Percentiles rank a stretch among this genome's conserved stretches.
Evolutionary conservation across 345 rosid species (phyloP).

Genomic region (Noccaea bulbosa): DNA sequence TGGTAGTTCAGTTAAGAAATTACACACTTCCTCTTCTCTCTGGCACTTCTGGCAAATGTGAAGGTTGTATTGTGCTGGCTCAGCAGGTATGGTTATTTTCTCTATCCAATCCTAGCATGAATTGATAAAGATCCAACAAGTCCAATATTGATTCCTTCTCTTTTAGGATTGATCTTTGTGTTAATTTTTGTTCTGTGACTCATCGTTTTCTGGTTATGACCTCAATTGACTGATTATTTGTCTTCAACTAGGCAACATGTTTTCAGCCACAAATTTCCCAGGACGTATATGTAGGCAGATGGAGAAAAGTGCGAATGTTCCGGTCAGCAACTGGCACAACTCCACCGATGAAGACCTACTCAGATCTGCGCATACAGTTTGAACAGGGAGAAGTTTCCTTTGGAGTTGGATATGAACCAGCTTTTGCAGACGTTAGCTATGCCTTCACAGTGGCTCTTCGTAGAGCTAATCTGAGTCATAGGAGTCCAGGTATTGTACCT

Average conservation of each 20-base stretch:
- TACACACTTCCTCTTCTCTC: constrained; percentile 88
- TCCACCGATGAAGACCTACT: constrained; percentile 89
- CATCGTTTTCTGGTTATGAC: constrained; percentile 21
- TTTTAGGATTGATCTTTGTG: constrained; percentile 1
- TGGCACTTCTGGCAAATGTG: constrained; percentile 79
- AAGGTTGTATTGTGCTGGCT: constrained; percentile 85
- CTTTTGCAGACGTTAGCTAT: constrained; percentile 90
- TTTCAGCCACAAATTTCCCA: constrained; percentile 93
- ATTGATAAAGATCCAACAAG: too few species aligned
- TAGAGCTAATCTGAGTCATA: constrained; percentile 86
- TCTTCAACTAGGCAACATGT: constrained; percentile 75
- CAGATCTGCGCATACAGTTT: constrained; percentile 81
- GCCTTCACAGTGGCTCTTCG: constrained; percentile 98
- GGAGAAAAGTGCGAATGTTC: constrained; percentile 93
- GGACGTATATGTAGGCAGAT: constrained; percentile 90
- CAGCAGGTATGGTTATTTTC: constrained; percentile 72
- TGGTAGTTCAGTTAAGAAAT: constrained; percentile 72
- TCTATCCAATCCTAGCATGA: background rate
- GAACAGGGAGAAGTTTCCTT: constrained; percentile 76
- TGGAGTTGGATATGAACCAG: constrained; percentile 97
- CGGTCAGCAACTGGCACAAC: constrained; percentile 97
- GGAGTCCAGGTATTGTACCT: constrained; percentile 58
- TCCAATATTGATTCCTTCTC: background rate
- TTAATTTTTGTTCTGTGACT: background rate
- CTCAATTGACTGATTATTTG: constrained; percentile 16